These are phyloP conservation scores for Marasmius fiardii DNA, from an alignment of 1,284 basidiomycete species.

Conservation along the genomic window DNA sequence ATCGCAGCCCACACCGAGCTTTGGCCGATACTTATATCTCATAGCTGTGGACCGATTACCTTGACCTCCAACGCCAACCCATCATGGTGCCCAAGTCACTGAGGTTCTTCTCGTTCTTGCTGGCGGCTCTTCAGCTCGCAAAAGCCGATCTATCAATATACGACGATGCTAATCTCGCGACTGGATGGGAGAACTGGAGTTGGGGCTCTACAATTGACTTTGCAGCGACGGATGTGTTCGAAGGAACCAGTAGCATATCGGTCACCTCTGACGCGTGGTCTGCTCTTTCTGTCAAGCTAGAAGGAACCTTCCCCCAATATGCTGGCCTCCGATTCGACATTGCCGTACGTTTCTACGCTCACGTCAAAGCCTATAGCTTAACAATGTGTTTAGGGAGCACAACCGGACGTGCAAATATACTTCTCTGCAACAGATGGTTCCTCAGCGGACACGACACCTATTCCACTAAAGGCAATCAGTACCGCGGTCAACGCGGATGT, in stretches of 20 bases:
- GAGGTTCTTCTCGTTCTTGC: no score
- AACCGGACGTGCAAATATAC: constrained; percentile 37
- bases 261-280: constrained; percentile 37
- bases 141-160: no score
- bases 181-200: constrained; percentile 46
- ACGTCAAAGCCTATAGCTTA: not conserved
- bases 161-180: no score
- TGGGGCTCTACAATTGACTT: constrained; percentile 43
- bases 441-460: constrained; percentile 29
- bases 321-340: constrained; percentile 46
- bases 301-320: constrained; percentile 33
- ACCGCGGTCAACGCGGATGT: constrained; percentile 27
- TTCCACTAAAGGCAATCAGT: constrained; percentile 38
- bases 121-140: no score
- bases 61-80: no score
- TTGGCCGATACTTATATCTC: no score
- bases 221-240: constrained; percentile 40
- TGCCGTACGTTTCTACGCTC: constrained; percentile 26
- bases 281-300: constrained; percentile 42
- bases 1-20: no score
- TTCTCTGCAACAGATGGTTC: constrained; percentile 36
- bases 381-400: constrained; percentile 24
- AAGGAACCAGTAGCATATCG: constrained; percentile 39
- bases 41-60: no score
- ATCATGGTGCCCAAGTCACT: no score